A percentile compares a stretch with the other conserved stretches of the same genome.
These are phyloP conservation scores for Leishmania arabica DNA, from an alignment of 208 protist genomes.

Conservation along the genomic window DNA sequence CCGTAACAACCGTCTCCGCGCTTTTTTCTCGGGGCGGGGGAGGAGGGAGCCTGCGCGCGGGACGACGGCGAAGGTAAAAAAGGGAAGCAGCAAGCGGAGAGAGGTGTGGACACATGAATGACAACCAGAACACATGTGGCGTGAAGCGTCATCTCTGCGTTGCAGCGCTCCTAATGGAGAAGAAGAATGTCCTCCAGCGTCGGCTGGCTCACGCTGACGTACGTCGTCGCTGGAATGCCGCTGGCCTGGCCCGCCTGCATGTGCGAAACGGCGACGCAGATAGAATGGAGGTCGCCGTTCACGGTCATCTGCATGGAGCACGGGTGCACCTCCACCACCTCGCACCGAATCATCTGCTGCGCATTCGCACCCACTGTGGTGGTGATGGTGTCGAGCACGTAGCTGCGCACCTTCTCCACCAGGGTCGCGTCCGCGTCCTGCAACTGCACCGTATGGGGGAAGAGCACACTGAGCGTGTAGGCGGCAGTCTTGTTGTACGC, in stretches of 20 bases:
- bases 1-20: not conserved
- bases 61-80: not conserved
- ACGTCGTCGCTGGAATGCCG: slow-evolving; percentile 49
- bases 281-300: slow-evolving; percentile 35
- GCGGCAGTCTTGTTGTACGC: slow-evolving; percentile 43
- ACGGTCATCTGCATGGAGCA: slow-evolving; percentile 51
- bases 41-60: no score
- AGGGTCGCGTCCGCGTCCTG: slow-evolving; percentile 20
- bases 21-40: no score
- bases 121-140: not conserved
- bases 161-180: slow-evolving; percentile 22
- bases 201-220: slow-evolving; percentile 66
- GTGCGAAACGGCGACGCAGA: slow-evolving; percentile 42
- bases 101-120: no score
- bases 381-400: slow-evolving; percentile 30
- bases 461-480: slow-evolving; percentile 61
- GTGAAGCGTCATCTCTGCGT: no score
- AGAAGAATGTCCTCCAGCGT: slow-evolving; percentile 76
- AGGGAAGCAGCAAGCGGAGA: not conserved
- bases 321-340: slow-evolving; percentile 45
- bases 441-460: slow-evolving; percentile 40
- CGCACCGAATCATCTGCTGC: slow-evolving; percentile 25
- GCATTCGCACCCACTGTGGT: slow-evolving; percentile 2
- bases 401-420: slow-evolving; percentile 28
- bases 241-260: slow-evolving; percentile 45